These are phyloP conservation scores for Pythium phragmiticola DNA, from an alignment of 352 stramenopile genomes.

Conservation along the genomic window DNA sequence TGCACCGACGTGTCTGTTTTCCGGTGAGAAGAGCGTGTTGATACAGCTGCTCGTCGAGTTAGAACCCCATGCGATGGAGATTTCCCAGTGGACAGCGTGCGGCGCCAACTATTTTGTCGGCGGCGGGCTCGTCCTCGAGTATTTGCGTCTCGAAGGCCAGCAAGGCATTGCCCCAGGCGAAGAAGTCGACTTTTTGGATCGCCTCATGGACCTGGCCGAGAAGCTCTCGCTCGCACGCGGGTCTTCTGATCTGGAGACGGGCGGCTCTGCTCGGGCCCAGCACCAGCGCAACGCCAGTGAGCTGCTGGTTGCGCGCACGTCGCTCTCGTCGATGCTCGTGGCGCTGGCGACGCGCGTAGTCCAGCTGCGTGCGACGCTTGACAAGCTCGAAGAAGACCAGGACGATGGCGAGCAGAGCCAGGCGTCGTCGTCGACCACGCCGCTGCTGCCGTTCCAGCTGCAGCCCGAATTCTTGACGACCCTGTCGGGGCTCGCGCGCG, in stretches of 20 bases:
- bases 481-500: constrained; percentile 18
- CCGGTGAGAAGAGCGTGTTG: constrained; percentile 54
- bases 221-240: constrained; percentile 34
- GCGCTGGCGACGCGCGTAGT: constrained; percentile 22
- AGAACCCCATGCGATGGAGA: constrained; percentile 47
- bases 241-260: neutral
- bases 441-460: constrained; percentile 9
- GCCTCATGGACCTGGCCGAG: constrained; percentile 56
- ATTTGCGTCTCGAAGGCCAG: constrained; percentile 62
- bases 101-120: constrained; percentile 47
- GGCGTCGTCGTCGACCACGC: neutral
- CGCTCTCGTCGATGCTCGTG: constrained; percentile 31
- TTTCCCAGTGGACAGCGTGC: constrained; percentile 66
- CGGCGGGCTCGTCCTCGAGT: constrained; percentile 67
- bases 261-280: neutral
- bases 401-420: constrained; percentile 17
- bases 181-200: constrained; percentile 60
- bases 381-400: constrained; percentile 8
- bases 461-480: constrained; percentile 23
- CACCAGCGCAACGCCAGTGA: constrained; percentile 17
- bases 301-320: constrained; percentile 22
- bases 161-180: constrained; percentile 50
- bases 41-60: constrained; percentile 54
- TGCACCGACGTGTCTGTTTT: constrained; percentile 60
- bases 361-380: constrained; percentile 21